A percentile compares a stretch with the other conserved stretches of the same genome.
These are phyloP conservation scores for Penicillium cosmopolitanum DNA, from an alignment of 495 filamentous ascomycete species.

Conservation along the genomic window DNA sequence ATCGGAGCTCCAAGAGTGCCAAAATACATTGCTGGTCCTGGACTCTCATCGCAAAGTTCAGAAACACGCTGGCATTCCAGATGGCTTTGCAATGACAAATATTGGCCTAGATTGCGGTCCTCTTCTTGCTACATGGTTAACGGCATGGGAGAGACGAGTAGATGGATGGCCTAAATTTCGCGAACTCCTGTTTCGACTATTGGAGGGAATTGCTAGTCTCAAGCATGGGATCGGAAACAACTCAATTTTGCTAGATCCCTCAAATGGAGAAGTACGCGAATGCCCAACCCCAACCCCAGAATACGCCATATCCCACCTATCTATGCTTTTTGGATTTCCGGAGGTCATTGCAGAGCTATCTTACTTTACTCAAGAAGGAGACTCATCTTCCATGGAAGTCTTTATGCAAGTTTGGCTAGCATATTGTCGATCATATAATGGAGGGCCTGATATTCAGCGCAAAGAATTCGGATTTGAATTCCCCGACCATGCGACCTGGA, in stretches of 20 bases:
- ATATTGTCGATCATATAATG: slow-evolving; percentile 31
- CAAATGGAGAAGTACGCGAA: slow-evolving; percentile 21
- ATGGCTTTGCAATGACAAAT: slow-evolving; percentile 39
- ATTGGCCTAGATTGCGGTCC: slow-evolving; percentile 50
- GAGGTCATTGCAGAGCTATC: slow-evolving; percentile 25
- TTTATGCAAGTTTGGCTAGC: slow-evolving; percentile 24
- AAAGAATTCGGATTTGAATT: slow-evolving; percentile 28
- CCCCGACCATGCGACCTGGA: slow-evolving; percentile 24
- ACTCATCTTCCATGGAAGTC: not conserved
- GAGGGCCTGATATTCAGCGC: slow-evolving; percentile 17
- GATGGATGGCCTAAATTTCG: slow-evolving; percentile 15
- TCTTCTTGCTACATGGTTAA: slow-evolving; percentile 44
- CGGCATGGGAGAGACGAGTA: slow-evolving; percentile 46
- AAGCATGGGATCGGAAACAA: slow-evolving; percentile 27
- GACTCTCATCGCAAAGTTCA: slow-evolving; percentile 54
- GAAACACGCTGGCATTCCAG: slow-evolving; percentile 38
- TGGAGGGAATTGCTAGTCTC: slow-evolving; percentile 23
- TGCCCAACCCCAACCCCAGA: slow-evolving; percentile 27
- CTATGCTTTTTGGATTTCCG: slow-evolving; percentile 30
- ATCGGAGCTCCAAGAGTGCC: slow-evolving; percentile 31
- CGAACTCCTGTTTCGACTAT: slow-evolving; percentile 18
- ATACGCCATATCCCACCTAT: slow-evolving; percentile 29
- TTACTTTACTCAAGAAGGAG: slow-evolving; percentile 16
- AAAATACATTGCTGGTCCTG: slow-evolving; percentile 40
- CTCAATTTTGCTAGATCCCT: slow-evolving; percentile 25